phyloP scores from a whole-genome alignment of 352 stramenopile species.

The Pythium guiyangense region DNA sequence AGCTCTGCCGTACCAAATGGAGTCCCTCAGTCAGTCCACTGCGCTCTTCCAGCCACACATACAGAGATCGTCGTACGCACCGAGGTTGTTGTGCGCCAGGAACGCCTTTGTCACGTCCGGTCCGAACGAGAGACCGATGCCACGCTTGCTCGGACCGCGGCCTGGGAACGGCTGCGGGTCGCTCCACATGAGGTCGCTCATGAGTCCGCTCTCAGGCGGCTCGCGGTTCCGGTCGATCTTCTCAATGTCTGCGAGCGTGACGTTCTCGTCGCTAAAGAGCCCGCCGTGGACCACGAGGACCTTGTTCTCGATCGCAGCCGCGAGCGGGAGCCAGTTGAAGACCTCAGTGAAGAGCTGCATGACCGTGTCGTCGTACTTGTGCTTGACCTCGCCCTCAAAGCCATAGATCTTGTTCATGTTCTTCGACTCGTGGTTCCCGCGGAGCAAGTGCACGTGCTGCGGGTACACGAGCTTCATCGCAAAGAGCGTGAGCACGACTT shows the following conservation, averaged over 20 bases:
- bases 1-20: constrained; percentile 55
- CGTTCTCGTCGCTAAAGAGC: constrained; percentile 92
- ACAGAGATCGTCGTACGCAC: constrained; percentile 23
- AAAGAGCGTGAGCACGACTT: constrained; percentile 98
- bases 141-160: constrained; percentile 93
- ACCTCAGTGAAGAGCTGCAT: constrained; percentile 99
- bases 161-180: constrained; percentile 97
- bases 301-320: constrained; percentile 91
- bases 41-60: neutral
- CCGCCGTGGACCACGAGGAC: constrained; percentile 98
- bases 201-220: constrained; percentile 90
- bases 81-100: constrained; percentile 94
- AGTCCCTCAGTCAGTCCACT: neutral
- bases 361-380: constrained; percentile 99
- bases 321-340: constrained; percentile 96
- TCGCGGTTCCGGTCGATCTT: constrained; percentile 96
- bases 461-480: constrained; percentile 96
- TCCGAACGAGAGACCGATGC: constrained; percentile 97
- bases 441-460: constrained; percentile 90
- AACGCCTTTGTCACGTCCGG: constrained; percentile 97
- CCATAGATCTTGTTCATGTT: constrained; percentile 99
- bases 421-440: constrained; percentile 98
- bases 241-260: constrained; percentile 92
- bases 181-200: constrained; percentile 92
- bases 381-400: constrained; percentile 98